A percentile compares a stretch with the other conserved stretches of the same genome.
These are phyloP conservation scores for Cladosporium austrohemisphaericum DNA, from an alignment of 2,329 filamentous ascomycete genomes.

Conservation along the genomic window DNA sequence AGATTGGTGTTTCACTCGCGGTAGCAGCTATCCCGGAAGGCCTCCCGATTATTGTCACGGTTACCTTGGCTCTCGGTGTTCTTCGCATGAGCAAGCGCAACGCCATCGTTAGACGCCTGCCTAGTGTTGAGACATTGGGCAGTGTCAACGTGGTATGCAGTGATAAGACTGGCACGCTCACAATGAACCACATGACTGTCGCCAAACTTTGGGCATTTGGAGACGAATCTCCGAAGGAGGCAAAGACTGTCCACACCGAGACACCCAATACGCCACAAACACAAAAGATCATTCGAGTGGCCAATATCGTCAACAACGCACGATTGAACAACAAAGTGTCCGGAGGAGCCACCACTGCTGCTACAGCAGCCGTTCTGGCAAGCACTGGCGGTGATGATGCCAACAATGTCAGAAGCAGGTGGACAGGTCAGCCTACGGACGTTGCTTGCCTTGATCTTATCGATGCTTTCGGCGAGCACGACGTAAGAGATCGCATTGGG, in stretches of 20 bases:
- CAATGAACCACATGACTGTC: conserved; percentile 97
- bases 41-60: conserved; percentile 95
- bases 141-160: conserved; percentile 99
- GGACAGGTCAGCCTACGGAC: conserved; percentile 95
- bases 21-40: conserved; percentile 96
- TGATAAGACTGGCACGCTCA: conserved; percentile 95
- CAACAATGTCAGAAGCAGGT: conserved; percentile 72
- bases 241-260: conserved; percentile 52
- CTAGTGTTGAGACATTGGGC: conserved; percentile 93
- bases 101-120: conserved; percentile 91
- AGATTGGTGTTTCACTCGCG: conserved; percentile 92
- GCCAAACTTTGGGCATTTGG: conserved; percentile 94
- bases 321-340: conserved; percentile 65
- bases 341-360: conserved; percentile 60
- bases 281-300: conserved; percentile 78
- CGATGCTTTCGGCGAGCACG: conserved; percentile 86
- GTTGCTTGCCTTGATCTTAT: conserved; percentile 94
- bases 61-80: conserved; percentile 90
- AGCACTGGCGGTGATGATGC: conserved; percentile 65
- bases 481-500: conserved; percentile 83
- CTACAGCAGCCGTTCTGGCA: conserved; percentile 75
- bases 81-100: conserved; percentile 93
- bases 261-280: conserved; percentile 67
- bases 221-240: conserved; percentile 49
- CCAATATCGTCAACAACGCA: conserved; percentile 95